Evolutionary conservation across 352 stramenopile species (phyloP).

Genomic region (Globisporangium megalacanthum): DNA sequence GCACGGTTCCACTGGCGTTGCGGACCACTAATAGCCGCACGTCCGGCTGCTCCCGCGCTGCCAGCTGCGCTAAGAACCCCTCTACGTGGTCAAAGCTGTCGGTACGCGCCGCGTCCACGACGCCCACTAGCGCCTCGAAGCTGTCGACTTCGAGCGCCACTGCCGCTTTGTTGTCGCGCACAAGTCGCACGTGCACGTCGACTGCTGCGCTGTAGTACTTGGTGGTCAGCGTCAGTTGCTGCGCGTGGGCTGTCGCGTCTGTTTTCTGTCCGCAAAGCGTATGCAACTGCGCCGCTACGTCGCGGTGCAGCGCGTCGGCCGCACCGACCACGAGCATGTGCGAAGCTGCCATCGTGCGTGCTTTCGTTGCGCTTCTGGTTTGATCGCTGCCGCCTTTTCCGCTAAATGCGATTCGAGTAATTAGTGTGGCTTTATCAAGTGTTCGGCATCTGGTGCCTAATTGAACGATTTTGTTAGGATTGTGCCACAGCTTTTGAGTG

Average conservation of each 20-base stretch:
- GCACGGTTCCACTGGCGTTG: constrained; percentile 17
- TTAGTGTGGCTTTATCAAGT: no score
- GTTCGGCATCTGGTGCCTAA: no score
- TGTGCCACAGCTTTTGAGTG: no score
- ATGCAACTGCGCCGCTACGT: constrained; percentile 22
- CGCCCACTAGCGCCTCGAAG: constrained; percentile 63
- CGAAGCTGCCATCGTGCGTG: not conserved
- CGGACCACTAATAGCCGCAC: constrained; percentile 47
- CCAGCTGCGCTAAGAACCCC: constrained; percentile 36
- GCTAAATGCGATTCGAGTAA: not conserved
- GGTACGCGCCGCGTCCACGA: constrained; percentile 32
- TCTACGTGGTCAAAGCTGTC: constrained; percentile 41
- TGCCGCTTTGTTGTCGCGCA: constrained; percentile 34
- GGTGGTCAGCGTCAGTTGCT: constrained; percentile 38
- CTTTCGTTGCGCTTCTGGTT: not conserved
- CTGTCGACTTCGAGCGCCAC: constrained; percentile 30
- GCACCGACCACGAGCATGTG: constrained; percentile 42
- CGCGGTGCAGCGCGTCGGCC: constrained; percentile 16
- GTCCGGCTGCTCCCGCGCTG: constrained; percentile 41
- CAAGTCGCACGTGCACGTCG: constrained; percentile 42
- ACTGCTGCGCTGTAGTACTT: constrained; percentile 69
- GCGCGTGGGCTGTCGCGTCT: not conserved
- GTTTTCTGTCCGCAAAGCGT: constrained; percentile 25
- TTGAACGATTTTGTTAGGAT: no score
- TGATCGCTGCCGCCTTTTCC: not conserved